These are phyloP conservation scores for Sarcocystis neurona DNA, from an alignment of 169 alveolate species.

Conservation along the genomic window DNA sequence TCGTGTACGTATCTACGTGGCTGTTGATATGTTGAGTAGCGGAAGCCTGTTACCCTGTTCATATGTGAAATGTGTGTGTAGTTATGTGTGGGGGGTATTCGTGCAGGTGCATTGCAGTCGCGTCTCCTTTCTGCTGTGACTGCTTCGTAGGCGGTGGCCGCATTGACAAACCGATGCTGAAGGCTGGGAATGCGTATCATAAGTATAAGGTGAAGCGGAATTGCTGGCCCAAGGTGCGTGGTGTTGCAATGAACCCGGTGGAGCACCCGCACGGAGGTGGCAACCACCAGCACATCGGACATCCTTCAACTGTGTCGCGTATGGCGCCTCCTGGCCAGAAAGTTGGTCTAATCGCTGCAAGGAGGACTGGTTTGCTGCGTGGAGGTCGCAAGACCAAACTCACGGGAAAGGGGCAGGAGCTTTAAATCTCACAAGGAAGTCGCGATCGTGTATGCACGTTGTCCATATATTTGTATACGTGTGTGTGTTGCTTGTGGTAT, in stretches of 20 bases:
- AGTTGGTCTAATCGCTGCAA: slow-evolving; percentile 99
- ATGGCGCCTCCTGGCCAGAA: slow-evolving; percentile 98
- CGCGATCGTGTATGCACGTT: not conserved
- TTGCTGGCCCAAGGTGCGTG: slow-evolving; percentile 99
- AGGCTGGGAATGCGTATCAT: slow-evolving; percentile 98
- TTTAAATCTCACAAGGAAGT: not conserved
- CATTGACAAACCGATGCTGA: slow-evolving; percentile 98
- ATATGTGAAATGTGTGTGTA: slow-evolving; percentile 79
- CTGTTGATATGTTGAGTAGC: too few species aligned
- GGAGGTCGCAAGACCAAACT: slow-evolving; percentile 92
- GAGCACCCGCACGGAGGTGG: slow-evolving; percentile 99
- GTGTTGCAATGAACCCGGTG: slow-evolving; percentile 99
- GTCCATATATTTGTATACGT: not conserved
- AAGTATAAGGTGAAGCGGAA: slow-evolving; percentile 97
- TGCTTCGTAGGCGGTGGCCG: slow-evolving; percentile 99
- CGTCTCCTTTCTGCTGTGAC: slow-evolving; percentile 90
- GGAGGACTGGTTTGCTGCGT: slow-evolving; percentile 99
- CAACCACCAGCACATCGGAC: slow-evolving; percentile 98
- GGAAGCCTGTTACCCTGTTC: too few species aligned
- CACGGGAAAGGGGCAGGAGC: slow-evolving; percentile 63
- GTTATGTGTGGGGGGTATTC: not conserved
- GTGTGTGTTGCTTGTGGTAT: not conserved
- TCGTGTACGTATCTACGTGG: too few species aligned
- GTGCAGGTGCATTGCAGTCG: slow-evolving; percentile 4
- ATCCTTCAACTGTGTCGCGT: slow-evolving; percentile 98